These are phyloP conservation scores for Fusarium anthophilum DNA, from an alignment of 2,329 filamentous ascomycete genomes.

Conservation along the genomic window DNA sequence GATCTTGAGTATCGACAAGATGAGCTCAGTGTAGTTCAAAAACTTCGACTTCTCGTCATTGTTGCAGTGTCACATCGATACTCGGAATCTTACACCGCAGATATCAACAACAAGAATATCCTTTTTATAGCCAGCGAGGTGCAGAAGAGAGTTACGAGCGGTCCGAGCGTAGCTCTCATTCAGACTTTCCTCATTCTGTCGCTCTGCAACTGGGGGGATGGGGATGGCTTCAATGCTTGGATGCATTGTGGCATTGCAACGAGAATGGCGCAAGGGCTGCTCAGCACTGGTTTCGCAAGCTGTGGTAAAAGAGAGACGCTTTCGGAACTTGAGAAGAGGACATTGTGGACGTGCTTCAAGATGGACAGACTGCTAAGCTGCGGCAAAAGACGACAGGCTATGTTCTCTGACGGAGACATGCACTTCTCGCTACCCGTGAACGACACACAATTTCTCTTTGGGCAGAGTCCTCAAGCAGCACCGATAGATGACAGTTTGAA, in stretches of 20 bases:
- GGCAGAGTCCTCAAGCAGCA: background rate
- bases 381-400: constrained; percentile 35
- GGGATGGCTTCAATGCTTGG: constrained; percentile 42
- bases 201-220: constrained; percentile 39
- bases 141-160: constrained; percentile 19
- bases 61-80: constrained; percentile 30
- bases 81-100: background rate
- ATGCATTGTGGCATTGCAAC: constrained; percentile 41
- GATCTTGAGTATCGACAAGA: constrained; percentile 33
- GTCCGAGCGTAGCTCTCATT: constrained; percentile 28
- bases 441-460: constrained; percentile 35
- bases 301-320: constrained; percentile 22
- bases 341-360: constrained; percentile 38
- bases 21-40: constrained; percentile 8
- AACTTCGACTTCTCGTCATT: constrained; percentile 30
- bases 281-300: constrained; percentile 30
- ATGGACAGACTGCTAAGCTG: constrained; percentile 38
- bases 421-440: constrained; percentile 25
- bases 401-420: constrained; percentile 32
- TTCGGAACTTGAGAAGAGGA: constrained; percentile 36
- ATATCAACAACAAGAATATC: background rate
- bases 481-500: background rate
- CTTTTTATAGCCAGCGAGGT: constrained; percentile 17
- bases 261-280: constrained; percentile 37
- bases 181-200: constrained; percentile 36